These are phyloP conservation scores for Alternaria sp. DNA, from an alignment of 2,329 filamentous ascomycete species.

Conservation along the genomic window DNA sequence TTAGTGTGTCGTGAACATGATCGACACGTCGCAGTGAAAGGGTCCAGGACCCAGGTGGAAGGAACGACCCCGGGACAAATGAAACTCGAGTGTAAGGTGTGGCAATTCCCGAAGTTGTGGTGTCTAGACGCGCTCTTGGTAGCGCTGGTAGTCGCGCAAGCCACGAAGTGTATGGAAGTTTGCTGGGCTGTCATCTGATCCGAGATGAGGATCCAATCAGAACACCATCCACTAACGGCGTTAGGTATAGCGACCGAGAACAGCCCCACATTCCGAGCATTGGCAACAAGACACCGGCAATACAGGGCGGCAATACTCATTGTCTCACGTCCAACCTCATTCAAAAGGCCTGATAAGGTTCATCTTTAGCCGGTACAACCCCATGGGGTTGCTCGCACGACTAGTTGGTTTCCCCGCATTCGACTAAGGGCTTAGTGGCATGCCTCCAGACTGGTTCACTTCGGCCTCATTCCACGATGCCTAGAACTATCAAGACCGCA, in stretches of 20 bases:
- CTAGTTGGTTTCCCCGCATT: constrained; percentile 3
- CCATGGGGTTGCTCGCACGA: constrained; percentile 2
- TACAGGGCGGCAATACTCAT: neutral
- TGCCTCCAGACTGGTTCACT: neutral
- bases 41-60: neutral
- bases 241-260: neutral
- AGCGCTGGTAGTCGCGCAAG: neutral
- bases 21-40: neutral
- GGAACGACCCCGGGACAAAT: neutral
- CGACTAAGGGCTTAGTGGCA: constrained; percentile 2
- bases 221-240: neutral
- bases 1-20: neutral
- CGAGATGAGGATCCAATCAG: neutral
- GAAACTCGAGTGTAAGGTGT: neutral
- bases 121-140: constrained; percentile 1
- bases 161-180: neutral
- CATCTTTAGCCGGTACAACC: constrained; percentile 11
- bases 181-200: neutral
- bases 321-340: neutral
- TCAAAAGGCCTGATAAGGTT: neutral
- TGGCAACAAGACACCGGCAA: neutral
- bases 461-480: neutral
- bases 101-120: neutral
- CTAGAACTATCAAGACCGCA: neutral
- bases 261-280: neutral